Percentiles rank a stretch among this genome's conserved stretches.
These are phyloP conservation scores for Lipomyces spencermartinsiae DNA, from an alignment of 805 yeast genomes.

Conservation along the genomic window DNA sequence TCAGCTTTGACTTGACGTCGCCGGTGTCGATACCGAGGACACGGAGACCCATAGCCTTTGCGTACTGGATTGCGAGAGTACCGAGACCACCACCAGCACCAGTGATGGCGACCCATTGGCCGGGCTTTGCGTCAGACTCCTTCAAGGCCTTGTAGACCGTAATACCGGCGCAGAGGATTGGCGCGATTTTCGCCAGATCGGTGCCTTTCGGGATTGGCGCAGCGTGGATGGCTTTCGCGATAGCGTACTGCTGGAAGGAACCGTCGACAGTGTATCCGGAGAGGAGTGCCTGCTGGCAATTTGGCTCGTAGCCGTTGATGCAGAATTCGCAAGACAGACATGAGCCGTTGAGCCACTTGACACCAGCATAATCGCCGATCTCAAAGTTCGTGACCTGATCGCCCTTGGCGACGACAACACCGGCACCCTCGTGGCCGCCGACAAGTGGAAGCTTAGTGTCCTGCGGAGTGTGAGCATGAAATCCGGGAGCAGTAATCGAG, in stretches of 20 bases:
- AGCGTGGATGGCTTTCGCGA: conserved; percentile 87
- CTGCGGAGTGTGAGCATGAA: neutral
- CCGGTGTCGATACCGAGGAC: conserved; percentile 77
- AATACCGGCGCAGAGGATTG: conserved; percentile 89
- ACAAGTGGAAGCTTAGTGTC: conserved; percentile 73
- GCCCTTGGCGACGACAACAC: conserved; percentile 81
- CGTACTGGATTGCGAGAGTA: conserved; percentile 74
- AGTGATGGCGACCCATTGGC: conserved; percentile 77
- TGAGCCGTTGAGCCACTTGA: conserved; percentile 83
- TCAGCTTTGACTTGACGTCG: conserved; percentile 62
- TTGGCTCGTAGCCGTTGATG: conserved; percentile 67
- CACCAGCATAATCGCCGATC: conserved; percentile 81
- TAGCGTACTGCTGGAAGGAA: conserved; percentile 87
- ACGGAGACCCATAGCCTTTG: conserved; percentile 76
- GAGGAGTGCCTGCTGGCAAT: conserved; percentile 70
- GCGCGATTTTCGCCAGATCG: conserved; percentile 77
- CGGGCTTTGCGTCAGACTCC: conserved; percentile 72
- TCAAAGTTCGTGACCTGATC: conserved; percentile 70
- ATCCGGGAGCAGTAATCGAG: neutral
- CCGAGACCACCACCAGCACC: conserved; percentile 87
- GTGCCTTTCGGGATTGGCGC: conserved; percentile 76
- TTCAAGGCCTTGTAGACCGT: conserved; percentile 90
- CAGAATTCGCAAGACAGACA: conserved; percentile 82
- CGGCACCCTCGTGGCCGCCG: conserved; percentile 93
- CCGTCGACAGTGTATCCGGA: conserved; percentile 92